Evolutionary conservation across 2,329 filamentous ascomycete genomes (phyloP), one percentile per base, ranked within the genome.

Genomic region (Beauveria sp.): DNA sequence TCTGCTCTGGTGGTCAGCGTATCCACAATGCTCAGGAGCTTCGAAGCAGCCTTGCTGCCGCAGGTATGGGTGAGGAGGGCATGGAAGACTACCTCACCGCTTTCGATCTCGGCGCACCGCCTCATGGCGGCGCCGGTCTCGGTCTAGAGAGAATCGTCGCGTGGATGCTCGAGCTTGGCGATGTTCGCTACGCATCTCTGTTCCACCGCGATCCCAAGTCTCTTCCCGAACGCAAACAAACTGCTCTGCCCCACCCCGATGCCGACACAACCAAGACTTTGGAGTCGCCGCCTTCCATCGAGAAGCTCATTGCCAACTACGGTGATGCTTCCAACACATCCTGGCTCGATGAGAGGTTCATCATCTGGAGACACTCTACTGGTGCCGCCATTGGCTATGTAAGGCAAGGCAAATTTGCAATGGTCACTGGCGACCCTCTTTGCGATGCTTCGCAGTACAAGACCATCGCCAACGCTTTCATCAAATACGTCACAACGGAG

Each of bases 311-410:
- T 72, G 91, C 91, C 70, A 97, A 97, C 74, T 97, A 97, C 67
- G 93, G 93, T 64, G 93, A 97, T 73, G 91, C 93, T 2, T 92
- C 91, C 54, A 96, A 96, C 70, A 97, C 93, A 0, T 95, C 91
- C 0, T 97, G 92, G 91, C 83, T 95, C 8, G 93, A 97, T 72
- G 89, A 92, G 7, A 86, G 91, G 7, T 96, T 93, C 72, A 82
- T 90, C 70, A 86, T 96, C 62, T 97, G 91, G 91, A 87, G 93
- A 34, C 91, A 96, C 70, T 76, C 83, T 24, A 93, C 89, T 2
- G 93, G 93, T 54, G 93, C 92, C 0, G 92, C 92, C 5, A 82
- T 96, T 40, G 90, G 91, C 12, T 97, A 90, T 70, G 90, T 95
- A 2, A 84, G 86, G 51, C 85, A 89, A 66, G 86, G 82, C 24